Percentiles rank a stretch among this genome's conserved stretches.
Evolutionary conservation across 2,329 filamentous ascomycete species (phyloP).

Genomic region (Neospermospora avenae): DNA sequence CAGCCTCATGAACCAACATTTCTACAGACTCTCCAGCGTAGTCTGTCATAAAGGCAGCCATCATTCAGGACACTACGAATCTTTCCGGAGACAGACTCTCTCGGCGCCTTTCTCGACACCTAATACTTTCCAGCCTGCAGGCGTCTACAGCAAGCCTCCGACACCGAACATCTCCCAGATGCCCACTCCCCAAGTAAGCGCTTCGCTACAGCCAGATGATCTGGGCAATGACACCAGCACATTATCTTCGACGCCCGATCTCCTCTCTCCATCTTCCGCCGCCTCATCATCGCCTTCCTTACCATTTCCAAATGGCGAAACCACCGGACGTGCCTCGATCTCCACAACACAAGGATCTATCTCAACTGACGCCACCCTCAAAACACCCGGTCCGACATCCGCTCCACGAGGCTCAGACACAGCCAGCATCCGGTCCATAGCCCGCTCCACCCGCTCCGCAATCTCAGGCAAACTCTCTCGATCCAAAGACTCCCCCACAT

Average conservation of each 20-base stretch:
- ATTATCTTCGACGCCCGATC: conserved; percentile 29
- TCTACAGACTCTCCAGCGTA: conserved; percentile 80
- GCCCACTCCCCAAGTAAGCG: conserved; percentile 35
- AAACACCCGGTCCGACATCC: conserved; percentile 23
- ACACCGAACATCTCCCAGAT: conserved; percentile 29
- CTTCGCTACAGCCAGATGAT: conserved; percentile 33
- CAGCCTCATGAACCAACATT: conserved; percentile 70
- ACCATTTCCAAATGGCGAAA: conserved; percentile 19
- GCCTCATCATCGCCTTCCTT: conserved; percentile 28
- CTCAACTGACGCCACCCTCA: conserved; percentile 15
- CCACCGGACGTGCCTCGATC: conserved; percentile 5
- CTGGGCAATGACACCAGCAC: conserved; percentile 23
- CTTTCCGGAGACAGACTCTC: conserved; percentile 82
- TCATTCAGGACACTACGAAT: conserved; percentile 95
- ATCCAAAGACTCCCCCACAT: conserved; percentile 16
- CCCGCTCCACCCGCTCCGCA: conserved; percentile 53
- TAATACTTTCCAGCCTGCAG: conserved; percentile 72
- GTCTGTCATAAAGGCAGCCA: conserved; percentile 96
- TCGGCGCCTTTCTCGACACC: conserved; percentile 79
- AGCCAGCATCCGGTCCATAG: conserved; percentile 53
- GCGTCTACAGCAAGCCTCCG: conserved; percentile 51
- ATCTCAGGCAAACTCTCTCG: conserved; percentile 42
- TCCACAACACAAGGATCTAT: conserved; percentile 14
- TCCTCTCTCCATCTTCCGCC: conserved; percentile 29
- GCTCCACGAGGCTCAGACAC: conserved; percentile 44